Evolutionary conservation across 768 basidiomycete species (phyloP).

Genomic region (Psilocybe azurescens): DNA sequence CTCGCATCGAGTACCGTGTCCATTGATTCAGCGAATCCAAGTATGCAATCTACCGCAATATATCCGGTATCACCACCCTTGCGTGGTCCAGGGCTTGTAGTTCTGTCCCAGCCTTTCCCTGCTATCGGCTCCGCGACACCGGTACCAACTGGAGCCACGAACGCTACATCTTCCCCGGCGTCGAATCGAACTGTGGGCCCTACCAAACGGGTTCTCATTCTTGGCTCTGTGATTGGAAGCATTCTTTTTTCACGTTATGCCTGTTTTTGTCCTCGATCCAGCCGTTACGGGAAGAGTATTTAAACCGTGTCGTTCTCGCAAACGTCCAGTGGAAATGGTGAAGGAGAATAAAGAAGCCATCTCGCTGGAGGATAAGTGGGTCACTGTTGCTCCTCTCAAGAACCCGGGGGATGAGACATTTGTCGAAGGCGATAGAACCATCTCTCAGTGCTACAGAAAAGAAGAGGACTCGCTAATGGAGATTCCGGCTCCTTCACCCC

Average conservation of each 20-base stretch:
- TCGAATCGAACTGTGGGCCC: background rate
- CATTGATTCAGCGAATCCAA: background rate
- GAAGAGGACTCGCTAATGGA: background rate
- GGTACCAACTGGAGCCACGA: background rate
- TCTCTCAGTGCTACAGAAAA: background rate
- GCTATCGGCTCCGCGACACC: conserved; percentile 4
- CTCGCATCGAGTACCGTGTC: background rate
- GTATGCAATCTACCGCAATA: conserved; percentile 5
- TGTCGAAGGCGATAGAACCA: background rate
- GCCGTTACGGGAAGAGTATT: conserved; percentile 11
- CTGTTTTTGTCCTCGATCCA: conserved; percentile 26
- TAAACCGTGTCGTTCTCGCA: conserved; percentile 1
- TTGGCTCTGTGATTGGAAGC: conserved; percentile 25
- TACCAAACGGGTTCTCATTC: conserved; percentile 17
- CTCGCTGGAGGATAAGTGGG: conserved; percentile 2
- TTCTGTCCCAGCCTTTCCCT: conserved; percentile 11
- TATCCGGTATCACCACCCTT: conserved; percentile 12
- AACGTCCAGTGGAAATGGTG: background rate
- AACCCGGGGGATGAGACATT: background rate
- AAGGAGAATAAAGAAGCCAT: conserved; percentile 12
- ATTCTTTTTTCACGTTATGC: conserved; percentile 24
- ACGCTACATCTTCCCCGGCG: background rate
- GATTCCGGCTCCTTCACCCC: background rate
- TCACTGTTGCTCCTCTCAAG: background rate
- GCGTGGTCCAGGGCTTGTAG: conserved; percentile 21